Evolutionary conservation across 306 rosid species (phyloP), one percentile per base, ranked within the genome.

Genomic region (Vachellia pachyceras): DNA sequence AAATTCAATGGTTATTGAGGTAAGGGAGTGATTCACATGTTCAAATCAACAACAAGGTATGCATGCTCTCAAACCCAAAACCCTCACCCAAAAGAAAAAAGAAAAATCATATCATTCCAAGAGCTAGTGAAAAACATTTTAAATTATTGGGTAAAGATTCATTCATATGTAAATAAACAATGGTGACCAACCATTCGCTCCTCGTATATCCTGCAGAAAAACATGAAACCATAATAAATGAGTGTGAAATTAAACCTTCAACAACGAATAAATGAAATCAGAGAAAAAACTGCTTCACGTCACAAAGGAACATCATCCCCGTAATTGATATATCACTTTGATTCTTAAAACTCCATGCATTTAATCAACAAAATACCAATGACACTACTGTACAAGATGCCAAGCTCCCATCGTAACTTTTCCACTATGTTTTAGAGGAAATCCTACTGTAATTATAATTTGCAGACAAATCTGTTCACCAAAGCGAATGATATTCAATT

Each of bases 131-230:
- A 25, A 57, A 44, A 63, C 80, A 35, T 64, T 36, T 15, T 18
- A 61, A 69, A 73, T 49, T 39, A 11, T 22, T 35, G 37, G 39
- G 33, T 75, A 4, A 45, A 75, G 23, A 40, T 76, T 29, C n/a
- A 41, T 50, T 50, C 55, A 14, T 29, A 74, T 25, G 45, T 42
- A 75, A 57, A 39, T 11, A 33, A 7, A 64, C 4, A 35, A 37
- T 4, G 66, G 70, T 67, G 83, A 84, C 91, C 78, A 80, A 91
- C 95, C 95, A 65, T 82, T 61, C 41, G 65, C 85, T 89, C 82
- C 80, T 55, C 73, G 82, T 72, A 86, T 7, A 65, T 74, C 89
- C 95, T 91, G 91, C 88, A 89, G n/a, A 78, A 37, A 82, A 73
- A 46, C 5, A 79, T 52, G 75, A n/a, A 7, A 60, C 44, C 39